Base-by-base conservation (phyloP, 2,329 filamentous ascomycete genomes). In the Alternaria postmessia region DNA sequence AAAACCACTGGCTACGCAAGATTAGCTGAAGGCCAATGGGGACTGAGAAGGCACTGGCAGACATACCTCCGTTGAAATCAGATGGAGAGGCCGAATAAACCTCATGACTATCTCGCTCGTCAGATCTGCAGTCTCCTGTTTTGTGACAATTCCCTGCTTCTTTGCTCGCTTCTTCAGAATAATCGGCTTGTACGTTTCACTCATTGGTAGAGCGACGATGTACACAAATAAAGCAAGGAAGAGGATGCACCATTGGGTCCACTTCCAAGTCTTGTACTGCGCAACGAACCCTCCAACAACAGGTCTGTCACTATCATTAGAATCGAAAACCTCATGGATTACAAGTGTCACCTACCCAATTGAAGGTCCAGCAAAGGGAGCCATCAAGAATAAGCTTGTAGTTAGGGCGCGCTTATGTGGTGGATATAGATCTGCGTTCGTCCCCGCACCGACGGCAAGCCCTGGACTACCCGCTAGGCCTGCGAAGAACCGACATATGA, bases 391-490 rank as follows among this genome's bases (percentile, higher is more conserved):
- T 5, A 78, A 48, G n/a, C 70, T 69, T 2, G 75, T 77, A 0
- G 76, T 65, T 5, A 76, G 54, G 0, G 79, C 80, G 20, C 79
- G 64, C 34, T 70, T 54, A 3, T 70, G 65, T 1, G 75, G 73
- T 2, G 65, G 59, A 44, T 77, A 81, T 26, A 82, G 32, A 63
- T 82, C 81, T 7, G 78, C 78, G 52, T 71, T 77, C 2, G 77
- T 81, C 0, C 80, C 81, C 5, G 75, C 76, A 4, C 80, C 81
- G 2, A 82, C 78, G 3, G 81, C 80, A 1, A 83, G 69, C 1
- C 78, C 75, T 83, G 66, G 91, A 85, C 42, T 89, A 28, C 89
- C 90, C 64, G 90, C 90, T 74, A 90, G 74, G 0, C 91, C 90
- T 49, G 91, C 91, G 68, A 93, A 91, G 80, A 94, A 88, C 3